These are phyloP conservation scores for Suhomyces coccinellae DNA, from an alignment of 1,139 yeast genomes.

Conservation along the genomic window DNA sequence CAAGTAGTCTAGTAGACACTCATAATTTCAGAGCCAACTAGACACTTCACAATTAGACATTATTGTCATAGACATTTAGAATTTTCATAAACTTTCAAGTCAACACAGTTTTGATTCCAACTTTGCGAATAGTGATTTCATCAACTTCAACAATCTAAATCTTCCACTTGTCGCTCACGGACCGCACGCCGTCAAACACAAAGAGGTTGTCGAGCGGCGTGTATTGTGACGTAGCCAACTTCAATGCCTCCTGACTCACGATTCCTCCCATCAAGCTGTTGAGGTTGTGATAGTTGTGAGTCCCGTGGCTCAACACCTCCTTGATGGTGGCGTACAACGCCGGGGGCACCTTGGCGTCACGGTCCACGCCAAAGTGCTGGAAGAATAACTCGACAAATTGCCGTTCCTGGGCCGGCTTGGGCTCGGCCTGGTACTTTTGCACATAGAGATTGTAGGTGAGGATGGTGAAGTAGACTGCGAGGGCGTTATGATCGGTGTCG, in stretches of 20 bases:
- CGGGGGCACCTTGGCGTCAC: constrained; percentile 13
- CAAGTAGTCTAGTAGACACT: no score
- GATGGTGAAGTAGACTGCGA: constrained; percentile 40
- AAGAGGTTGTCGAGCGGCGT: constrained; percentile 67
- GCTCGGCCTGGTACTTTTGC: constrained; percentile 19
- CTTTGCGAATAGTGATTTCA: no score
- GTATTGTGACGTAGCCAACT: constrained; percentile 61
- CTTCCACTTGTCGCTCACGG: constrained; percentile 53
- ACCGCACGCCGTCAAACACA: constrained; percentile 65
- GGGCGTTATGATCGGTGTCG: constrained; percentile 17
- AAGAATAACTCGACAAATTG: constrained; percentile 21
- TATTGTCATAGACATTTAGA: no score
- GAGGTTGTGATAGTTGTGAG: constrained; percentile 34
- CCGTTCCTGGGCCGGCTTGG: constrained; percentile 23
- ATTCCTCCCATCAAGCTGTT: constrained; percentile 66
- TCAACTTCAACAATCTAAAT: constrained; percentile 16
- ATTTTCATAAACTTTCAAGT: no score
- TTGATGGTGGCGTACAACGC: constrained; percentile 22
- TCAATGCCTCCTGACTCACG: constrained; percentile 73
- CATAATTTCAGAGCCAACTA: no score
- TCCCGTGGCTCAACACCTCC: constrained; percentile 34
- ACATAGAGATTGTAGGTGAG: constrained; percentile 30
- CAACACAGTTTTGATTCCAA: no score
- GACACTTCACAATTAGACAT: no score
- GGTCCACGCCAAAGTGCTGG: constrained; percentile 12